Evolutionary conservation across 1,284 basidiomycete species (phyloP), one percentile per base, ranked within the genome.

Genomic region (Termitomyces sp.): DNA sequence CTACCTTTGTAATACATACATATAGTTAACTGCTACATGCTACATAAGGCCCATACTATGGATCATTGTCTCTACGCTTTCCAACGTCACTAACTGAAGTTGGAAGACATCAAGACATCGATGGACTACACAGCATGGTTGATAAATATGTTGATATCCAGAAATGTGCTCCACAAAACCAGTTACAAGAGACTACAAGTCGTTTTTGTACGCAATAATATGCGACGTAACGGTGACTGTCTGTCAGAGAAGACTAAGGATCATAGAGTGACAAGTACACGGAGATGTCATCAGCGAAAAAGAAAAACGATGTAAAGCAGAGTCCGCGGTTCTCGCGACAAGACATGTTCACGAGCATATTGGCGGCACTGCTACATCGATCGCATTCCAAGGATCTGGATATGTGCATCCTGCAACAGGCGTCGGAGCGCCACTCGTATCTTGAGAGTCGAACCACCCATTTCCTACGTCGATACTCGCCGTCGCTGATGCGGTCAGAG

Each of bases 361-460:
- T 30, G 75, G 68, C 26, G 83, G 83, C 55, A 82, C 67, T 21
- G 74, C 57, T 13, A 66, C 73, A 40, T 67, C 67, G n/a, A 70
- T 61, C 1, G 83, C 81, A 51, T 78, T 70, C 82, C 83, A 90
- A 17, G 82, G 73, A 60, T 83, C 70, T 21, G 56, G 86, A 61
- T 90, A 90, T 28, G 65, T 70, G 60, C 88, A 90, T 7, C 82
- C 84, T 30, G 76, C 66, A 53, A 89, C 77, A 4, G 79, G 64
- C 5, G 82, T 84, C n/a, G 81, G 79, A 43, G 77, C 79, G 36
- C 70, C 65, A 6, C 72, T 69, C 17, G 75, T 83, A 66, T 88
- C 90, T 55, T 70, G 63, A 3, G 73, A 42, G 64, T 92, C 78
- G 46, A 76, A 76, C 93, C 94, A 95, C 6, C 91, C 92, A 62